Conservation (phyloP, 108 stramenopile species). For the Epithemia pelagica region DNA sequence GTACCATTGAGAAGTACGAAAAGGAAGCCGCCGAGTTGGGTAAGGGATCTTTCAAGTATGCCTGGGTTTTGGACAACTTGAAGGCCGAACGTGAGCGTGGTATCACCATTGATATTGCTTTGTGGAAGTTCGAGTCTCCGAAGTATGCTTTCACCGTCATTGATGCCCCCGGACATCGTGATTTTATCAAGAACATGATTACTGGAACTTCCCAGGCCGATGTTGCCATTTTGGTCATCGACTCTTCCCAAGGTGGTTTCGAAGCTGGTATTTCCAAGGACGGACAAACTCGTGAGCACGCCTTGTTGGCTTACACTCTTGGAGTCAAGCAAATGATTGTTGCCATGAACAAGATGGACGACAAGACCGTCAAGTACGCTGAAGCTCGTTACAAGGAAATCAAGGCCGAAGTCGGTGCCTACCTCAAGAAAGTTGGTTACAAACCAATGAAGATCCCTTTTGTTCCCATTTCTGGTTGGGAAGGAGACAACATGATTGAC, state of each 20-base stretch:
- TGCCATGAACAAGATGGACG: slow-evolving; percentile 95
- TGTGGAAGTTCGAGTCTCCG: slow-evolving; percentile 90
- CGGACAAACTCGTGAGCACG: slow-evolving; percentile 92
- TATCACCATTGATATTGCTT: slow-evolving; percentile 91
- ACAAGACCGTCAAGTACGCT: slow-evolving; percentile 76
- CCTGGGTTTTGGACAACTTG: slow-evolving; percentile 94
- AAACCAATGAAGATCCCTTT: slow-evolving; percentile 86
- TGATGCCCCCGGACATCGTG: slow-evolving; percentile 89
- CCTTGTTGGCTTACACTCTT: slow-evolving; percentile 88
- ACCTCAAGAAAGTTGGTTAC: slow-evolving; percentile 66
- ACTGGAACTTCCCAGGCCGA: slow-evolving; percentile 94
- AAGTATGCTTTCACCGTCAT: slow-evolving; percentile 89
- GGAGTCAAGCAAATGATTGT: slow-evolving; percentile 98
- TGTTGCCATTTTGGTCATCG: slow-evolving; percentile 83
- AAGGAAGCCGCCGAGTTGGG: slow-evolving; percentile 92
- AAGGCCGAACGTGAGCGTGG: slow-evolving; percentile 94
- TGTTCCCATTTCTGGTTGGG: slow-evolving; percentile 94
- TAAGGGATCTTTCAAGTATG: slow-evolving; percentile 92
- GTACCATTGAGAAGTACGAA: slow-evolving; percentile 94
- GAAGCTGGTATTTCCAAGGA: slow-evolving; percentile 87
- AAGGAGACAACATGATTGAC: slow-evolving; percentile 92
- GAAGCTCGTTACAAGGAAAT: slow-evolving; percentile 88
- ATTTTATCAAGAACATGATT: slow-evolving; percentile 94
- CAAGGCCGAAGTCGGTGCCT: slow-evolving; percentile 58
- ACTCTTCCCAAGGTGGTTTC: slow-evolving; percentile 80